A percentile compares a stretch with the other conserved stretches of the same genome.
phyloP scores from a whole-genome alignment of 257 asterid genomes.

The Ajuga chamaepitys region DNA sequence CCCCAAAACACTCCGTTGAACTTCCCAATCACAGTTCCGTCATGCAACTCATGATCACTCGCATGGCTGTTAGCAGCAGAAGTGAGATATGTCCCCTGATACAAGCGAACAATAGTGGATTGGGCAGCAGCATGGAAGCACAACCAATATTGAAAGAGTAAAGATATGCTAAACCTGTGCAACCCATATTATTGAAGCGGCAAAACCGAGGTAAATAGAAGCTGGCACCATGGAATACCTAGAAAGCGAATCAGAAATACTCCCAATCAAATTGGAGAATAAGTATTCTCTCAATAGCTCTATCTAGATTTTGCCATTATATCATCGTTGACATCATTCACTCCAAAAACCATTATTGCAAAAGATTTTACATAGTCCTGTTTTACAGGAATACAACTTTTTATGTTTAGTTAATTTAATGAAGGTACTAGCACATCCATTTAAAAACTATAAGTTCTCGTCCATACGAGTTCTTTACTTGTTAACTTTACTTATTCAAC shows the following conservation, averaged over 20 bases:
- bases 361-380: no score
- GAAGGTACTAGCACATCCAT: no score
- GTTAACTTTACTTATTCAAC: no score
- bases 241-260: conserved; percentile 12
- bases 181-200: conserved; percentile 96
- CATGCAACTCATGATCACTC: conserved; percentile 44
- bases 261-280: neutral
- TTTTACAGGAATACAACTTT: no score
- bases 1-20: conserved; percentile 89
- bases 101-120: conserved; percentile 8
- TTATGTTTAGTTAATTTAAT: no score
- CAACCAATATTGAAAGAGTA: conserved; percentile 1
- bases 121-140: neutral
- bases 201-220: conserved; percentile 85
- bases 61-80: conserved; percentile 75
- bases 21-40: conserved; percentile 68
- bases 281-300: neutral
- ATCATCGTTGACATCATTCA: neutral
- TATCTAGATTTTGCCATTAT: neutral
- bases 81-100: conserved; percentile 89
- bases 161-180: conserved; percentile 50
- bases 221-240: conserved; percentile 98
- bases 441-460: no score
- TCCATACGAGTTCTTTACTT: no score
- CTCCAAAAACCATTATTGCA: neutral